A percentile compares a stretch with the other conserved stretches of the same genome.
These are phyloP conservation scores for Neurospora intermedia DNA, from an alignment of 495 filamentous ascomycete genomes.

Conservation along the genomic window DNA sequence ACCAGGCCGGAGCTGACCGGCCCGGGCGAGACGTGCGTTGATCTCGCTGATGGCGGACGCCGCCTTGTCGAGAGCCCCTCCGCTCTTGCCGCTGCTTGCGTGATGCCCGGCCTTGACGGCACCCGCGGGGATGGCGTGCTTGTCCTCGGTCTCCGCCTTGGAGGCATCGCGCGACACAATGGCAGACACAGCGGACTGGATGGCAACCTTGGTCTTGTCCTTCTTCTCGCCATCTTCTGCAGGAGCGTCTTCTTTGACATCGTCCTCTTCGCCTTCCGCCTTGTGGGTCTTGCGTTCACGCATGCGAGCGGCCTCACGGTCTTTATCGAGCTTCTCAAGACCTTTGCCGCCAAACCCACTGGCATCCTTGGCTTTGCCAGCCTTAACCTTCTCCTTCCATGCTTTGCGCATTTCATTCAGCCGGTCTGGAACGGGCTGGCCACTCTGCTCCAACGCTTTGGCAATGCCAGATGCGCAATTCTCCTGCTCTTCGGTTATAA, in stretches of 20 bases:
- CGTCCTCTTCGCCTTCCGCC: slow-evolving; percentile 80
- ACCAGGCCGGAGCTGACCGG: slow-evolving; percentile 75
- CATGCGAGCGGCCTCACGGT: slow-evolving; percentile 72
- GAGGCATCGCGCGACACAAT: slow-evolving; percentile 39
- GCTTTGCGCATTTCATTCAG: slow-evolving; percentile 48
- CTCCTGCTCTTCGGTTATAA: slow-evolving; percentile 85
- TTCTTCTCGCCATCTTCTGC: slow-evolving; percentile 45
- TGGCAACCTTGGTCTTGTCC: slow-evolving; percentile 51
- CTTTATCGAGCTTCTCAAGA: slow-evolving; percentile 79
- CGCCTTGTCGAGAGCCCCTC: slow-evolving; percentile 65
- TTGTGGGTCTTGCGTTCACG: slow-evolving; percentile 84
- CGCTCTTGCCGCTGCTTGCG: slow-evolving; percentile 44
- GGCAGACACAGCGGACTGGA: slow-evolving; percentile 48
- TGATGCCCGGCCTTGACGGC: slow-evolving; percentile 47
- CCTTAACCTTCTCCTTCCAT: slow-evolving; percentile 82
- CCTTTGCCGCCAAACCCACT: slow-evolving; percentile 94
- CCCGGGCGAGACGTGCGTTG: slow-evolving; percentile 73
- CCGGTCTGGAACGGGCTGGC: slow-evolving; percentile 64
- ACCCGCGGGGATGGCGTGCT: slow-evolving; percentile 44
- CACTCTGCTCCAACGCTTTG: slow-evolving; percentile 88
- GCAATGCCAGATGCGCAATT: slow-evolving; percentile 82
- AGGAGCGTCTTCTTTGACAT: slow-evolving; percentile 66
- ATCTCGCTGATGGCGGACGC: slow-evolving; percentile 77
- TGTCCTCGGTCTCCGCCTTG: slow-evolving; percentile 26
- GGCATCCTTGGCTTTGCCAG: slow-evolving; percentile 78